These are phyloP conservation scores for Didymellaceae sp. DNA, from an alignment of 2,329 filamentous ascomycete genomes.

Conservation along the genomic window DNA sequence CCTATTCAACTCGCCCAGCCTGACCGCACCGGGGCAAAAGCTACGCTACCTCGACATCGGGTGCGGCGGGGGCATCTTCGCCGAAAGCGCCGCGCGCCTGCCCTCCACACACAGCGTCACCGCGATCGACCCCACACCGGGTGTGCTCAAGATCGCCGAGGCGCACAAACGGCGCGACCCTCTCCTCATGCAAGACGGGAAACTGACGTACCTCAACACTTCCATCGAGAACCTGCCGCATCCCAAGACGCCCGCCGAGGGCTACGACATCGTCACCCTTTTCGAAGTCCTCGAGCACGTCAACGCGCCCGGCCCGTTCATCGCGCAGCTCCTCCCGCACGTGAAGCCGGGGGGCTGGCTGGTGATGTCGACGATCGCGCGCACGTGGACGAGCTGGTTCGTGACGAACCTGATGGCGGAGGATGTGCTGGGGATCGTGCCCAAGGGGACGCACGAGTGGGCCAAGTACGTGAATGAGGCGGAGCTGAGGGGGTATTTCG, in stretches of 20 bases:
- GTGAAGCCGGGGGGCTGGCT: conserved; percentile 93
- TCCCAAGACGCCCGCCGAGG: conserved; percentile 44
- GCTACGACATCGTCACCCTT: conserved; percentile 80
- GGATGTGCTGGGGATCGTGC: conserved; percentile 85
- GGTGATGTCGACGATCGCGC: conserved; percentile 87
- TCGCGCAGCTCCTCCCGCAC: conserved; percentile 73
- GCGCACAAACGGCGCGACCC: conserved; percentile 79
- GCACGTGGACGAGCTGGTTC: conserved; percentile 87
- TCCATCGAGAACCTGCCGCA: conserved; percentile 73
- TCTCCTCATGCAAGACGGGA: conserved; percentile 61
- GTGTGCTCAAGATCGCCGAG: conserved; percentile 76
- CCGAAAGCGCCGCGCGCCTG: conserved; percentile 80
- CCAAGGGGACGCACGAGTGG: conserved; percentile 95
- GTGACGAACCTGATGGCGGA: conserved; percentile 94
- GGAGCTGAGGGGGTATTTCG: conserved; percentile 67
- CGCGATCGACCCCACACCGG: conserved; percentile 78
- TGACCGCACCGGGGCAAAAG: conserved; percentile 38
- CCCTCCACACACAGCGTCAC: conserved; percentile 68
- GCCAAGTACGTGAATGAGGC: conserved; percentile 89
- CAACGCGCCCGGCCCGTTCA: conserved; percentile 74
- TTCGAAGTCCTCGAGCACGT: conserved; percentile 98
- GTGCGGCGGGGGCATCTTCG: conserved; percentile 96
- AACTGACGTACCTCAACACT: conserved; percentile 74
- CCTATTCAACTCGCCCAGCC: conserved; percentile 12
- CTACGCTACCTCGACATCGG: conserved; percentile 87